phyloP scores from a whole-genome alignment of 2,329 filamentous ascomycete species.

The Pseudogymnoascus sp. region DNA sequence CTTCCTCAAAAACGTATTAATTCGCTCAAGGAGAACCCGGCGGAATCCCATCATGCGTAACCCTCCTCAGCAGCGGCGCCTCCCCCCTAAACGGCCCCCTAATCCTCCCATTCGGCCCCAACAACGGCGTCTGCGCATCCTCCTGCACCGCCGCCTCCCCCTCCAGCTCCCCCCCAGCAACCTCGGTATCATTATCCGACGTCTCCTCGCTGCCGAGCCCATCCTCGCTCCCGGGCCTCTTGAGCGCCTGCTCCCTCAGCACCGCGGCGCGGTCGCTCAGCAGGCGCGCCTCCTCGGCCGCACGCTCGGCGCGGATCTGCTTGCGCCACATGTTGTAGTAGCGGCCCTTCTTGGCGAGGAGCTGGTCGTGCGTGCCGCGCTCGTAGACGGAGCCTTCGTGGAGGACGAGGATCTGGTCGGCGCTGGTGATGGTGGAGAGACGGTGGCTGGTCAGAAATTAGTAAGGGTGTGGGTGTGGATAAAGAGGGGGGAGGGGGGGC shows the following conservation, averaged over 20 bases:
- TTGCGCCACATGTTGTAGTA: slow-evolving; percentile 84
- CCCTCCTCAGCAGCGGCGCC: neutral
- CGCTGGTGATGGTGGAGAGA: slow-evolving; percentile 82
- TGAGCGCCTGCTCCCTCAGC: slow-evolving; percentile 21
- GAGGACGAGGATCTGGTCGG: slow-evolving; percentile 78
- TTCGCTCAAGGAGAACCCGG: neutral
- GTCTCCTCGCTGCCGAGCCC: neutral
- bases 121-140: neutral
- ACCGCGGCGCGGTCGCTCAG: slow-evolving; percentile 24
- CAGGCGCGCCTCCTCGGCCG: slow-evolving; percentile 47
- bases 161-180: neutral
- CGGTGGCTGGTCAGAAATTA: slow-evolving; percentile 49
- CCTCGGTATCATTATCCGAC: neutral
- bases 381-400: slow-evolving; percentile 71
- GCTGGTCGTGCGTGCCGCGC: slow-evolving; percentile 67
- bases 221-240: neutral
- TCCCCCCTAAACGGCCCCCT: neutral
- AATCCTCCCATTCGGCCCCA: neutral
- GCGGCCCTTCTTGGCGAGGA: slow-evolving; percentile 60
- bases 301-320: slow-evolving; percentile 70
- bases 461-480: too few relatives aligned
- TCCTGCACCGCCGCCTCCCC: too few relatives aligned
- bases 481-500: slow-evolving; percentile 24
- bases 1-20: neutral
- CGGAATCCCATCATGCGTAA: neutral